Conservation (phyloP, 805 yeast genomes). For the Wickerhamiella domercqiae region DNA sequence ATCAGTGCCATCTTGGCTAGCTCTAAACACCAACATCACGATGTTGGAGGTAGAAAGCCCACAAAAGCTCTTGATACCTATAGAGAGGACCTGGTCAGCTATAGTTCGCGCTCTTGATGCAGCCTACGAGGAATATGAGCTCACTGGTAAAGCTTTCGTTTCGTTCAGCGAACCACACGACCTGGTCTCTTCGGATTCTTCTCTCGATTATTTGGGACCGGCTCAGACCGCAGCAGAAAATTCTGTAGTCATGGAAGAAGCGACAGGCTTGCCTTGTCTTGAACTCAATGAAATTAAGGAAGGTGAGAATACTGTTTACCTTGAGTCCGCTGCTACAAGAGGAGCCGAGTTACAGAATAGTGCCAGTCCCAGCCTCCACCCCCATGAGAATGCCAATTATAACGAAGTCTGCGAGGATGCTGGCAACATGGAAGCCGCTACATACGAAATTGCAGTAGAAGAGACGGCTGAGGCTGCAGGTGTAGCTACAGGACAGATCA, state of each 20-base stretch:
- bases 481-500: slow-evolving; percentile 2
- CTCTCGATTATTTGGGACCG: background rate
- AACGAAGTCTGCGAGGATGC: slow-evolving; percentile 10
- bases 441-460: slow-evolving; percentile 3
- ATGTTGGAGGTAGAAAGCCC: background rate
- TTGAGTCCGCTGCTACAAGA: slow-evolving; percentile 3
- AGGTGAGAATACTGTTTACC: background rate
- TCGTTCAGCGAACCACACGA: slow-evolving; percentile 1
- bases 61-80: too few species aligned
- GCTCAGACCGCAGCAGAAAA: slow-evolving; percentile 1
- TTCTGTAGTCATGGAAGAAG: too few species aligned
- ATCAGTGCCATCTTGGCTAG: slow-evolving; percentile 4
- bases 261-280: background rate
- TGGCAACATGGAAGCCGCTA: slow-evolving; percentile 8
- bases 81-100: too few species aligned
- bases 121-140: too few species aligned
- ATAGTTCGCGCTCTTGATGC: too few species aligned
- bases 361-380: too few species aligned
- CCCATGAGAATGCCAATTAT: too few species aligned
- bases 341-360: slow-evolving; percentile 3
- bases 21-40: background rate
- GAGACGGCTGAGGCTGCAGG: slow-evolving; percentile 3
- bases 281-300: slow-evolving; percentile 3
- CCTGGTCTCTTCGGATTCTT: background rate
- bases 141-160: background rate